Evolutionary conservation across 208 protist genomes (phyloP), one percentile per base, ranked within the genome.

Genomic region (Hexamita inflata): DNA sequence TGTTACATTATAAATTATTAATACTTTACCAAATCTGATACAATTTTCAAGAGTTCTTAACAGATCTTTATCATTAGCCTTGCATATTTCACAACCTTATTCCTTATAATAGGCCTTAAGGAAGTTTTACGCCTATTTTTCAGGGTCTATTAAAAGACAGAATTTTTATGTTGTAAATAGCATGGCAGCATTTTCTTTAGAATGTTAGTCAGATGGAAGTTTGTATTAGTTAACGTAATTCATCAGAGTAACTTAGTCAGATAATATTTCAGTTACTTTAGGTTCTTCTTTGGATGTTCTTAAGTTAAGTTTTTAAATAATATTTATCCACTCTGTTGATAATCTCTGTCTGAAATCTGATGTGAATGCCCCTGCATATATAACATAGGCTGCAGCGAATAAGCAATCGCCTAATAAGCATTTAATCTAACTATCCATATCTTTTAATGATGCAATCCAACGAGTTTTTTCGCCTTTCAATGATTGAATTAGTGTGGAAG

Each of bases 381-480:
- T 93, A 24, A 98, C 81, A 78, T 95, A 97, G 24, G 90, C 89
- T 0, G 93, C 88, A 4, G 90, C 87, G 15, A 94, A 84, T n/a
- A 98, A 83, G 80, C 92, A 96, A 83, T 98, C 95, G 40, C 95
- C 95, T n/a, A n/a, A n/a, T n/a, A n/a, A n/a, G n/a, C n/a, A n/a
- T n/a, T n/a, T 85, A 34, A 90, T 82, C 59, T 85, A 83, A 74
- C 89, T 85, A 35, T 84, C 81, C 15, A 97, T 85, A 15, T 88
- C 82, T 73, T 83, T 80, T 82, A 94, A 90, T 82, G 95, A 88
- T 53, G 91, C 84, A 59, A 85, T 88, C 95, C 95, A 98, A 28
- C 94, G 86, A 74, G 83, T 81, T 58, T 93, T 86, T 86, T 98
- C 94, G 45, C 90, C 93, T 41, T 88, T 88, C 65, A 98, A 92